Evolutionary conservation across 2,329 filamentous ascomycete species (phyloP), one percentile per base, ranked within the genome.

Genomic region (Penicillium sp.): DNA sequence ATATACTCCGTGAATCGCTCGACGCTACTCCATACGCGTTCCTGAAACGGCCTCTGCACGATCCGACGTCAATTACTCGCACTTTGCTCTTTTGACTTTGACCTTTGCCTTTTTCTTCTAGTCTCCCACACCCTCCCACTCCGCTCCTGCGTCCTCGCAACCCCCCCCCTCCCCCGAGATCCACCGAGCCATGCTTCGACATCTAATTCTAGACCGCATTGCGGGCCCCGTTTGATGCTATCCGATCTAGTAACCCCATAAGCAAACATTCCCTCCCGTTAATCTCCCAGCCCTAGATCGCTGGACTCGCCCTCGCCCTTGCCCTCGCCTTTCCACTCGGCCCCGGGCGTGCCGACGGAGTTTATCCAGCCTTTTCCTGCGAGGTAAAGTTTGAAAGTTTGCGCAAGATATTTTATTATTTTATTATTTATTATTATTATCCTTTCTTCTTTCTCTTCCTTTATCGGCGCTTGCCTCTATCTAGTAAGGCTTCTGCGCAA

Each of bases 1-100:
- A 60, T 60, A 62, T 63, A 61, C 59, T 61, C 56, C 56, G 56
- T 49, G 49, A 45, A 62, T 52, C 49, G 48, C 50, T 56, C 55
- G 52, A 33, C 24, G 37, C 30, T 46, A 42, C 27, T 40, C 46
- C 56, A 12, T 40, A 40, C 36, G 21, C 21, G 36, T 59, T 58
- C 56, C 60, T 61, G 60, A 61, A 56, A 61, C 59, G 50, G 39
- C 24, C 52, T 55, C 49, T 61, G 49, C 54, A 61, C 50, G 51
- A 56, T 58, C 48, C 56, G 27, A 59, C 45, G 41, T 45, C 56
- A 56, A 55, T 46, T 47, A 39, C 18, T 40, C 15, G 24, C 12
- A 40, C 36, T 40, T 40, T 40, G 36, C 20, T n/a, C 33, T 36
- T 36, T 21, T 7, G 5, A 4, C 15, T 17, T 34, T 4, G 9